Base-by-base conservation (phyloP, 768 basidiomycete genomes). In the Russula ochroleuca region DNA sequence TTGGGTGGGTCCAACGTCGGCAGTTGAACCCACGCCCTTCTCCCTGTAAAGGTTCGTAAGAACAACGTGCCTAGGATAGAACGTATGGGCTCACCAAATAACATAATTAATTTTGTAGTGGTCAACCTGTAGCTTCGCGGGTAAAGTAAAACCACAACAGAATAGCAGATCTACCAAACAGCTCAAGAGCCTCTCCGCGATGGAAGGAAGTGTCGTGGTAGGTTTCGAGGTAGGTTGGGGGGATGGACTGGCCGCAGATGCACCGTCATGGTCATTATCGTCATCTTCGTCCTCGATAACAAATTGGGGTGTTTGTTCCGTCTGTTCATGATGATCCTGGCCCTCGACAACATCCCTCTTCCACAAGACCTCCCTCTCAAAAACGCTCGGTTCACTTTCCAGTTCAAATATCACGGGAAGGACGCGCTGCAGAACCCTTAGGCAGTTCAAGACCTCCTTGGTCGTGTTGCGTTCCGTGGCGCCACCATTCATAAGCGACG, bases 141-240 rank as follows among this genome's bases (percentile, higher is more conserved):
- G 92, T 10, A 98, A 76, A 0, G 94, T 96, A 69, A 98, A 97
- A 14, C 92, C 94, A 69, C 92, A 95, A 72, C 93, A 94, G 73
- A 96, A 98, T 43, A 97, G 72, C 13, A 98, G 79, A 72, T 98
- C 95, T 61, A 92, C 83, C 11, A 92, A 77, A 63, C 86, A 85
- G 69, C 80, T 83, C 67, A 96, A 88, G 23, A 98, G 77, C 66
- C 83, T 81, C 70, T 95, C 92, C 0, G 86, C 90, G 5, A 96
- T 75, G 19, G 90, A 88, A n/a, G 91, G 93, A 35, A 85, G 72
- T 15, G 75, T 76, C 70, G 80, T 83, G 70, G 75, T 79, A 56
- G 70, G 65, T 56, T 76, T 78, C 37, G 73, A 64, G 7, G 65
- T 41, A 21, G 47, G 28, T 10, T 48, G 40, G 57, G 62, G 62